phyloP scores from a whole-genome alignment of 805 yeast genomes.

The Lipomyces yamanashiensis region DNA sequence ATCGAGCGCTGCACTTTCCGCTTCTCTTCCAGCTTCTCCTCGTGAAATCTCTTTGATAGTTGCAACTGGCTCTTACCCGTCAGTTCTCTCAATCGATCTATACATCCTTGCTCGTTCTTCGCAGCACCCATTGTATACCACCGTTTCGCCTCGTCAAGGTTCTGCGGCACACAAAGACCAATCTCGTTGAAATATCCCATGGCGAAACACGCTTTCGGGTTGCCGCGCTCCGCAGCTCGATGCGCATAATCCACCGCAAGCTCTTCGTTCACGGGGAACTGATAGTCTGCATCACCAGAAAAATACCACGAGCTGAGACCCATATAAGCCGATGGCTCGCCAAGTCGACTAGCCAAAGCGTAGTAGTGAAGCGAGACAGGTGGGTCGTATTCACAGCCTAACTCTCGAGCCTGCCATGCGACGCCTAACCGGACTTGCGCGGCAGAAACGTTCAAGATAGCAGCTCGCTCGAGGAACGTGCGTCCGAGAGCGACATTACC shows the following conservation, averaged over 20 bases:
- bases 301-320: constrained; percentile 63
- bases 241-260: constrained; percentile 71
- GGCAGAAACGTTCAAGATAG: constrained; percentile 45
- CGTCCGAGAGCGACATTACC: constrained; percentile 23
- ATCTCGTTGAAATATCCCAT: constrained; percentile 69
- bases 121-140: constrained; percentile 10
- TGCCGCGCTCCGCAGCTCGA: constrained; percentile 60
- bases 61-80: background rate
- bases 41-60: constrained; percentile 12
- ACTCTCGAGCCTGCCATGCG: constrained; percentile 32
- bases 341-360: constrained; percentile 38
- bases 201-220: constrained; percentile 68
- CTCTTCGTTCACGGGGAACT: constrained; percentile 58
- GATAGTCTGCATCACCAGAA: constrained; percentile 65
- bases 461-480: constrained; percentile 43
- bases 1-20: constrained; percentile 14
- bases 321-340: constrained; percentile 45
- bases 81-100: constrained; percentile 11
- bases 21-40: background rate
- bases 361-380: constrained; percentile 37
- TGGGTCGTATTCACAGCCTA: constrained; percentile 33
- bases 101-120: constrained; percentile 7
- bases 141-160: constrained; percentile 11
- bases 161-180: constrained; percentile 46
- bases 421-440: constrained; percentile 36